A percentile compares a stretch with the other conserved stretches of the same genome.
phyloP scores from a whole-genome alignment of 345 rosid species.

The Acer saccharum region DNA sequence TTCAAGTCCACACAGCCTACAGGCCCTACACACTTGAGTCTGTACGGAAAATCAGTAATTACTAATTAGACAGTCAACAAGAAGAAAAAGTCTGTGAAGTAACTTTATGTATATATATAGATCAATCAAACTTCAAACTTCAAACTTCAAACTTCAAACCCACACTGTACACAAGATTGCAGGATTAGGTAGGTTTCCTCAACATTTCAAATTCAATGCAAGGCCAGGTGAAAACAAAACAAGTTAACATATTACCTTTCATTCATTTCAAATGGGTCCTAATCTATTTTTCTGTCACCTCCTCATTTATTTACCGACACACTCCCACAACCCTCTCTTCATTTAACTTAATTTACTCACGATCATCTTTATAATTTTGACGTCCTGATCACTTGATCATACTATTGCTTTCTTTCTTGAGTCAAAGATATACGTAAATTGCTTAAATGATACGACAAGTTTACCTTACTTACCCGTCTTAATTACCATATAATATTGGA shows the following conservation, averaged over 20 bases:
- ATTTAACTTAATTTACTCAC: no score
- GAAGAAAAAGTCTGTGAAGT: background rate
- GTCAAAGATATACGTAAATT: no score
- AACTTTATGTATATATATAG: background rate
- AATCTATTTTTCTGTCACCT: background rate
- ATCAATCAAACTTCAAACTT: no score
- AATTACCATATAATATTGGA: no score
- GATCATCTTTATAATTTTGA: background rate
- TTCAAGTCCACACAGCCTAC: background rate
- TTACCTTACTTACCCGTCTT: no score
- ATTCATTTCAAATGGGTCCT: background rate
- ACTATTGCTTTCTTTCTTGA: no score
- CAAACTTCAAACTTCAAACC: background rate
- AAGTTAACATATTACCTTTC: background rate
- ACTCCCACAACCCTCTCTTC: background rate
- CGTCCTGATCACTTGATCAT: no score
- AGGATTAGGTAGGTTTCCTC: background rate
- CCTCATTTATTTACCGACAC: background rate
- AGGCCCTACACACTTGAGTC: background rate
- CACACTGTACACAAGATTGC: background rate
- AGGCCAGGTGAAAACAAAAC: conserved; percentile 10
- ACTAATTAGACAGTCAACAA: background rate
- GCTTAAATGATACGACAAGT: no score
- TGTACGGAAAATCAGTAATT: background rate
- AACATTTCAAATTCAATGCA: background rate